phyloP scores from a whole-genome alignment of 1,284 basidiomycete genomes.

The Trichosporon sp. region DNA sequence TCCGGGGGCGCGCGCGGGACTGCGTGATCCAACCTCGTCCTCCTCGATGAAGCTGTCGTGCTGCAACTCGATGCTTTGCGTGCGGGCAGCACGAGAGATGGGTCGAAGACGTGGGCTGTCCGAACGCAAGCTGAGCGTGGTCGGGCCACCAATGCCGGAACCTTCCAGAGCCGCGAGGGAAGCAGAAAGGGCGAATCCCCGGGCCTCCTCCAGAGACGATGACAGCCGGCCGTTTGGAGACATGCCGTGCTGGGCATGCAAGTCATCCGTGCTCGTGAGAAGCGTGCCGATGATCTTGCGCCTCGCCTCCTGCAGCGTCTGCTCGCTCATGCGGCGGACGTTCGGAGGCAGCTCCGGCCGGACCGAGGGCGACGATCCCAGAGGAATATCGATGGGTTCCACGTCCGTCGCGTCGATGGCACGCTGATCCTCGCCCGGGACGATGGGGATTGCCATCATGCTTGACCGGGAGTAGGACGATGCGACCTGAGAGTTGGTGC shows the following conservation, averaged over 20 bases:
- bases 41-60: conserved; percentile 36
- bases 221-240: conserved; percentile 1
- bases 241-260: conserved; percentile 25
- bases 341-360: conserved; percentile 21
- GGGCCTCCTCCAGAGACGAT: conserved; percentile 34
- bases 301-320: conserved; percentile 48
- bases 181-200: conserved; percentile 40
- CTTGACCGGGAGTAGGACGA: conserved; percentile 48
- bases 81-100: conserved; percentile 18
- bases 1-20: conserved; percentile 17
- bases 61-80: conserved; percentile 37
- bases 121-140: conserved; percentile 21
- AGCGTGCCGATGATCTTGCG: conserved; percentile 48
- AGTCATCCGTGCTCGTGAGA: conserved; percentile 39
- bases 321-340: conserved; percentile 43
- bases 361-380: conserved; percentile 10
- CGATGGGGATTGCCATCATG: conserved; percentile 39
- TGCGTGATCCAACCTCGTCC: conserved; percentile 31
- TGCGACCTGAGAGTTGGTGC: conserved; percentile 42
- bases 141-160: background rate
- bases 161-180: conserved; percentile 51
- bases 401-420: conserved; percentile 37
- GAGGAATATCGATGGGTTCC: conserved; percentile 21
- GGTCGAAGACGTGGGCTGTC: conserved; percentile 27
- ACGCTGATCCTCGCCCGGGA: conserved; percentile 39